Base-by-base conservation (phyloP, 805 yeast species). In the Starmerella apis region DNA sequence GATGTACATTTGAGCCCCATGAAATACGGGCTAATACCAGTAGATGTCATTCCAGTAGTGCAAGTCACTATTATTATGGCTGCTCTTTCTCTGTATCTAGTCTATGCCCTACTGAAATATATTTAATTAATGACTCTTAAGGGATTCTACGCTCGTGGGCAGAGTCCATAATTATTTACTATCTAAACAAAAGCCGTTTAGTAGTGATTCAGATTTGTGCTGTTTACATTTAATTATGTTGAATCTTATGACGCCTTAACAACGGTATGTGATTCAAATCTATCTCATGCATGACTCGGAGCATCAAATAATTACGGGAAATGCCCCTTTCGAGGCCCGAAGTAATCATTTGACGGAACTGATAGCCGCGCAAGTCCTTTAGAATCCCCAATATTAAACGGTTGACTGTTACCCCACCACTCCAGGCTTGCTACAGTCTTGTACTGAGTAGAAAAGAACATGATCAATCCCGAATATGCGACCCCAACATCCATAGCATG, bases 401-500 rank as follows among this genome's bases (percentile, higher is more conserved):
- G 51, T 36, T 47, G 48, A 16, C 35, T 38, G 48, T 75, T 75
- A 2, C 79, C 79, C 78, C 78, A 75, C 79, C 79, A 75, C 36
- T 65, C 53, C 13, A 80, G 45, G 6, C 61, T 54, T 25, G 66
- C 55, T 2, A 71, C 46, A 9, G 64, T 61, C 19, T 52, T 50
- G 47, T 56, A 56, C 11, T 67, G 67, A 31, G 75, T 69, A 32
- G 67, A 57, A 50, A 72, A 70, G 56, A 73, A 73, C 16, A 74
- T 68, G 43, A 73, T 48, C 44, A 75, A 61, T 1, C 76, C 75
- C 49, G 74, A 66, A 54, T 72, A 70, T 1, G 76, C 78, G 4
- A 73, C 73, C 2, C 78, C 78, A 2, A 76, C 75, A 4, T 75
- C 69, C 24, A 75, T 63, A 1, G 75, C 78, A 52, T 75, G 71